Evolutionary conservation across 225 moss, liverwort and hornwort genomes (phyloP), one percentile per base, ranked within the genome.

Genomic region (Bryoerythrophyllum caledonicum): DNA sequence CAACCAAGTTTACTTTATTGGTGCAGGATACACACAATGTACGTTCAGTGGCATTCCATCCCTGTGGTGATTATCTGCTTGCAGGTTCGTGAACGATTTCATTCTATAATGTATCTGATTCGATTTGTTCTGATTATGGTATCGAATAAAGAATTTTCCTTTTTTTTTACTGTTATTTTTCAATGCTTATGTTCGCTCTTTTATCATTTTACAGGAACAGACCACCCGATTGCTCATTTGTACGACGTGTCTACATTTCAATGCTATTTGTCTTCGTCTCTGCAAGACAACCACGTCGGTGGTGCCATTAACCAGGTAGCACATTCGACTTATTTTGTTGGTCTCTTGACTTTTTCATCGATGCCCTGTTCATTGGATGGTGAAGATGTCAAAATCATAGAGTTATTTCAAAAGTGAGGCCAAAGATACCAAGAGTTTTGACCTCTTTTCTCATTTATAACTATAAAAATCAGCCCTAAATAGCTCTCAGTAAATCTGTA

Each of bases 1-100:
- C 43, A 49, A 65, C 15, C 14, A 63, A 75, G 68, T 71, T 76
- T 60, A 72, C 59, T 40, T 27, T 59, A 41, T 66, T 68, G 72
- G 58, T 85, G 76, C 88, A 91, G 91, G 96, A 96, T 74, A 96
- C 96, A n/a, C 96, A 96, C 80, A 91, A 96, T 78, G 96, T 96
- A 53, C 87, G 96, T 13, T 96, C 93, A 44, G 90, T 96, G 49
- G 90, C 93, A 13, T 93, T 96, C 66, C 96, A 96, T 84, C 93
- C 96, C 21, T 91, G 91, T 74, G 93, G 96, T 34, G 96, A 96
- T 77, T 96, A 90, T 67, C 82, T 96, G 32, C 86, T 96, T 40
- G 96, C 96, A 87, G 89, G 91, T 91, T 73, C 34, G 77, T 76
- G 64, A 55, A 15, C 52, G 43, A 54, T 54, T 71, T 58, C 58